Conservation (phyloP, 2,329 filamentous ascomycete genomes). For the Trichoderma afroharzianum region DNA sequence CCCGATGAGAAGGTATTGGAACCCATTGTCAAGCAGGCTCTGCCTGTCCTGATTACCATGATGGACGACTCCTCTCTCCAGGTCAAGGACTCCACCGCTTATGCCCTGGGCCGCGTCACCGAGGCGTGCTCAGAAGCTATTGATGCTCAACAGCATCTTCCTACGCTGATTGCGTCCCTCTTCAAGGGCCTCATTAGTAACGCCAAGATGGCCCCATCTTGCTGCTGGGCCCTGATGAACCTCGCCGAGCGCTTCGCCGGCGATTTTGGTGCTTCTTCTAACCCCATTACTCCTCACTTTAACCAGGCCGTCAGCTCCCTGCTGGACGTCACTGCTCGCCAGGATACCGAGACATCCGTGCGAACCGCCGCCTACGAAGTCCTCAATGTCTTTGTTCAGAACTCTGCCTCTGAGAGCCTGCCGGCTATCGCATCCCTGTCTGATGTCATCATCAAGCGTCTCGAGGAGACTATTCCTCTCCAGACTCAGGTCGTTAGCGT, state of each 20-base stretch:
- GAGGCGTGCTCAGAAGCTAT: conserved; percentile 90
- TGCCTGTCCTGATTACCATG: conserved; percentile 83
- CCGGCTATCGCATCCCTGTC: conserved; percentile 76
- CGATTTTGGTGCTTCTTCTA: conserved; percentile 71
- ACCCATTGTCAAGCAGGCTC: conserved; percentile 91
- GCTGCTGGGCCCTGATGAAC: conserved; percentile 99
- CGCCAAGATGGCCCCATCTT: conserved; percentile 95
- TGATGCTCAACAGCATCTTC: conserved; percentile 77
- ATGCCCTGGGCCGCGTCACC: conserved; percentile 91
- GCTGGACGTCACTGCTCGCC: conserved; percentile 77
- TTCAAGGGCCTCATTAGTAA: conserved; percentile 88
- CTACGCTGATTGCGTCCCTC: conserved; percentile 78
- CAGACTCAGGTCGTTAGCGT: conserved; percentile 93
- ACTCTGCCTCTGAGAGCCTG: conserved; percentile 82
- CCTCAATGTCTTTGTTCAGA: conserved; percentile 88
- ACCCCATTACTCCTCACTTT: conserved; percentile 88
- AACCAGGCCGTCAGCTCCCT: conserved; percentile 85
- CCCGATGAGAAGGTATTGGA: conserved; percentile 90
- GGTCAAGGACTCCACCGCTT: conserved; percentile 93
- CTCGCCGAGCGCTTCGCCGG: conserved; percentile 92
- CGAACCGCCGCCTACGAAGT: conserved; percentile 97
- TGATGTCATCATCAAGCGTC: conserved; percentile 82
- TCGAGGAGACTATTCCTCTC: conserved; percentile 85
- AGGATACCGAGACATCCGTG: conserved; percentile 80
- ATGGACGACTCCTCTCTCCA: conserved; percentile 89